Percentiles rank a stretch among this genome's conserved stretches.
These are phyloP conservation scores for Dactylellina leptospora DNA, from an alignment of 2,329 filamentous ascomycete species.

Conservation along the genomic window DNA sequence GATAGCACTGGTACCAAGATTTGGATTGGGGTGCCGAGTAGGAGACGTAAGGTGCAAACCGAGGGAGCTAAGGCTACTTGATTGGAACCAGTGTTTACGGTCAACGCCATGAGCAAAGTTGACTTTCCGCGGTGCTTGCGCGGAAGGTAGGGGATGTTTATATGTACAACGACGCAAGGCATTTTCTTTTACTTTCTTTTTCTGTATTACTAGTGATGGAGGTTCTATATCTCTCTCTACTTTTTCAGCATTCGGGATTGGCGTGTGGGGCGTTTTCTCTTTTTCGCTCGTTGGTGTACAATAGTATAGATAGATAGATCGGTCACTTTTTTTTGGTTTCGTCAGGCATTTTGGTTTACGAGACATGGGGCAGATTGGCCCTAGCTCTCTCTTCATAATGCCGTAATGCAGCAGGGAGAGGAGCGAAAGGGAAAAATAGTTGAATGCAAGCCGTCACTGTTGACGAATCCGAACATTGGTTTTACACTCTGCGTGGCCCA, in stretches of 20 bases:
- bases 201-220: slow-evolving; percentile 7
- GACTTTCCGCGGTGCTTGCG: too few relatives aligned
- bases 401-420: too few relatives aligned
- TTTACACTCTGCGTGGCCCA: not conserved
- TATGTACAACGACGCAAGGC: too few relatives aligned
- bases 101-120: too few relatives aligned
- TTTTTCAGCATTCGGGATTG: slow-evolving; percentile 15
- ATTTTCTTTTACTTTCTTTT: slow-evolving; percentile 13
- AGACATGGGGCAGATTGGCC: not conserved
- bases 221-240: slow-evolving; percentile 8
- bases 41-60: slow-evolving; percentile 11
- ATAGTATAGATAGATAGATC: slow-evolving; percentile 6
- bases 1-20: slow-evolving; percentile 9
- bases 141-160: too few relatives aligned
- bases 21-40: slow-evolving; percentile 35
- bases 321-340: not conserved
- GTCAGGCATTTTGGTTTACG: not conserved
- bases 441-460: slow-evolving; percentile 17
- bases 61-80: not conserved
- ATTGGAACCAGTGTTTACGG: too few relatives aligned
- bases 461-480: slow-evolving; percentile 33
- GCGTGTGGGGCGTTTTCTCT: not conserved
- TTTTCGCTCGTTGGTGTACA: slow-evolving; percentile 9
- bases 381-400: too few relatives aligned
- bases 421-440: not conserved